Conservation (phyloP, 2,329 filamentous ascomycete species). For the Domatiomyces catenatus region DNA sequence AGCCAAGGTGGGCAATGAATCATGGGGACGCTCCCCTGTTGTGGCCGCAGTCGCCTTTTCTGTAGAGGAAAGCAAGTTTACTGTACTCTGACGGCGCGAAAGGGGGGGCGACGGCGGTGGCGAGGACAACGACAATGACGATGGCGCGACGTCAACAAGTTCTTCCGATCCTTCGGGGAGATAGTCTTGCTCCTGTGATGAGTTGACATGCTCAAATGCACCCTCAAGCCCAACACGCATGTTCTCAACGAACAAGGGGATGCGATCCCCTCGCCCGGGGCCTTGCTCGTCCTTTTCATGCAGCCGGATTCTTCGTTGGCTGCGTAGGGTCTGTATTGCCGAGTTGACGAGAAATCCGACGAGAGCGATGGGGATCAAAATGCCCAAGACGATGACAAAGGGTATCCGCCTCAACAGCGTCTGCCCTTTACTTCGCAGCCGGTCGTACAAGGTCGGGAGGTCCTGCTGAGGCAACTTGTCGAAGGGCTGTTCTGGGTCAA, state of each 20-base stretch:
- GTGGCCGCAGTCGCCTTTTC: constrained; percentile 21
- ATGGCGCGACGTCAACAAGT: constrained; percentile 19
- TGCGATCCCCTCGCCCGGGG: constrained; percentile 54
- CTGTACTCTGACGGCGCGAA: neutral
- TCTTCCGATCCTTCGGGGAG: constrained; percentile 43
- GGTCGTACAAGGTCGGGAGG: constrained; percentile 22
- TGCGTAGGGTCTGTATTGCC: constrained; percentile 59
- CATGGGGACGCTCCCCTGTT: constrained; percentile 22
- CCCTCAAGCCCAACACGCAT: constrained; percentile 63
- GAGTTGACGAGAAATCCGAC: constrained; percentile 61
- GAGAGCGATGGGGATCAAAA: constrained; percentile 61
- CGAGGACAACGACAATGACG: neutral
- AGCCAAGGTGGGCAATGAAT: constrained; percentile 58
- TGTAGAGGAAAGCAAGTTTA: constrained; percentile 5
- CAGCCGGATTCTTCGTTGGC: constrained; percentile 55
- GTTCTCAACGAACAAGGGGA: constrained; percentile 61
- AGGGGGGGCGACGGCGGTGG: neutral
- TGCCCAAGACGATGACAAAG: constrained; percentile 45
- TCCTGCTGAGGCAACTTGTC: constrained; percentile 28
- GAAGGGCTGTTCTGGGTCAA: constrained; percentile 53
- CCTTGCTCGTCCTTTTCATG: constrained; percentile 59
- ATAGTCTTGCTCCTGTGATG: constrained; percentile 54
- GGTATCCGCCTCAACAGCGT: constrained; percentile 41
- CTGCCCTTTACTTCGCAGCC: constrained; percentile 23
- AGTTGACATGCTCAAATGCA: constrained; percentile 58